Conservation (phyloP, 805 yeast species). For the Candida succiphila region DNA sequence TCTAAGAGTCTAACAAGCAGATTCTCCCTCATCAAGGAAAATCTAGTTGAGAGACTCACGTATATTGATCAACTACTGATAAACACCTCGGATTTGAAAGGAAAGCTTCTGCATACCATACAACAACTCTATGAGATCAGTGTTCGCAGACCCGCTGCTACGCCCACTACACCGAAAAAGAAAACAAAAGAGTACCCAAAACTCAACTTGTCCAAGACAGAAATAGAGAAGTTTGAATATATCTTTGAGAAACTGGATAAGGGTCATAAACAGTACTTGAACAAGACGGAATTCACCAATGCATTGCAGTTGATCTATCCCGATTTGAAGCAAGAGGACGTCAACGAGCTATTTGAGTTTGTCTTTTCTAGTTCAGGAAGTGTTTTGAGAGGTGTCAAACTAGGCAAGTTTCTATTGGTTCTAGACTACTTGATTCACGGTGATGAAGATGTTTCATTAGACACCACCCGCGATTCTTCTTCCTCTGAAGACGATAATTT, state of each 20-base stretch:
- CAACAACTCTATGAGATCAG: slow-evolving; percentile 19
- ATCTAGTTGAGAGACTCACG: slow-evolving; percentile 27
- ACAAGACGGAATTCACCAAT: slow-evolving; percentile 30
- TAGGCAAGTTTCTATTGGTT: slow-evolving; percentile 15
- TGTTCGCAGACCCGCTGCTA: too few species aligned
- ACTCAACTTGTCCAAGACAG: not conserved
- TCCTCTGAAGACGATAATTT: not conserved
- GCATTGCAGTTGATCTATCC: slow-evolving; percentile 33
- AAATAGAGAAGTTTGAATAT: slow-evolving; percentile 30
- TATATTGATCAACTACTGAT: slow-evolving; percentile 31
- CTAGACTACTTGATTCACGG: slow-evolving; percentile 10
- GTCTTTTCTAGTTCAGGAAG: slow-evolving; percentile 12
- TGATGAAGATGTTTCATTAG: slow-evolving; percentile 8
- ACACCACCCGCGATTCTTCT: too few species aligned
- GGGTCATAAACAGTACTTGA: slow-evolving; percentile 25
- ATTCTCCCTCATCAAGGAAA: slow-evolving; percentile 19
- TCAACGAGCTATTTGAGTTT: slow-evolving; percentile 27
- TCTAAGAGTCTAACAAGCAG: slow-evolving; percentile 8
- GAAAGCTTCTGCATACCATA: slow-evolving; percentile 13
- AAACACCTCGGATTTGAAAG: slow-evolving; percentile 16
- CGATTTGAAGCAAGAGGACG: slow-evolving; percentile 22
- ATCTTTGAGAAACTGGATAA: slow-evolving; percentile 31
- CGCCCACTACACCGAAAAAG: too few species aligned
- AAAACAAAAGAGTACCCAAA: not conserved
- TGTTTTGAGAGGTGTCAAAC: slow-evolving; percentile 16